phyloP scores from a whole-genome alignment of 495 filamentous ascomycete genomes.

The Stereocaulon alpinum region DNA sequence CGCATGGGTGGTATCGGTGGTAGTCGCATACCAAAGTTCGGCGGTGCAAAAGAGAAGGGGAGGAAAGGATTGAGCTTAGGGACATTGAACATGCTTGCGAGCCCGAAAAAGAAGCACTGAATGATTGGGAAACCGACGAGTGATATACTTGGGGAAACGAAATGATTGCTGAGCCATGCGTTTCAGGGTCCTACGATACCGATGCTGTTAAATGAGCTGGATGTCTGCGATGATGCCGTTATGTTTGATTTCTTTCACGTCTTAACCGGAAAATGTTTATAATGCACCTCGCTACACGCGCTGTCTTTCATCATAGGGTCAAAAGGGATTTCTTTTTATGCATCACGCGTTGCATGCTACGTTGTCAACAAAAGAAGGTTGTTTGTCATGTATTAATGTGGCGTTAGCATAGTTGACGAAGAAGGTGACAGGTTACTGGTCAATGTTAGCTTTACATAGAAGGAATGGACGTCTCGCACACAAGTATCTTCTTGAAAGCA shows the following conservation, averaged over 20 bases:
- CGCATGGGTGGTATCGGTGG: constrained; percentile 27
- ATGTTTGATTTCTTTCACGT: not conserved
- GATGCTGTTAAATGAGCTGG: not conserved
- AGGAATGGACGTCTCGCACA: too few species aligned
- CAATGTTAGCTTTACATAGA: too few species aligned
- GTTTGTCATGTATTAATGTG: too few species aligned
- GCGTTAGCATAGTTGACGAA: too few species aligned
- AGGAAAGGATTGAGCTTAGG: constrained; percentile 35
- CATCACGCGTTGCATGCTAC: too few species aligned
- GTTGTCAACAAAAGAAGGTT: too few species aligned
- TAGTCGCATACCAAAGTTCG: constrained; percentile 32
- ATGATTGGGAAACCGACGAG: not conserved
- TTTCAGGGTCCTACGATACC: not conserved
- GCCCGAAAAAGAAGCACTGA: constrained; percentile 34
- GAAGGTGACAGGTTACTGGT: too few species aligned
- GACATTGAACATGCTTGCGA: constrained; percentile 41
- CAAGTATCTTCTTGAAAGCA: too few species aligned
- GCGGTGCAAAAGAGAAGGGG: constrained; percentile 24
- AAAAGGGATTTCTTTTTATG: too few species aligned
- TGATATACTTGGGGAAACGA: not conserved
- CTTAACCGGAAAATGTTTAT: not conserved
- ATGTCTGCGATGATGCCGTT: not conserved
- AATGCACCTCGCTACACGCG: too few species aligned
- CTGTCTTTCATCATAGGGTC: too few species aligned
- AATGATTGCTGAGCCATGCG: not conserved